phyloP scores from a whole-genome alignment of 495 filamentous ascomycete species.

The Cercophora sp. region DNA sequence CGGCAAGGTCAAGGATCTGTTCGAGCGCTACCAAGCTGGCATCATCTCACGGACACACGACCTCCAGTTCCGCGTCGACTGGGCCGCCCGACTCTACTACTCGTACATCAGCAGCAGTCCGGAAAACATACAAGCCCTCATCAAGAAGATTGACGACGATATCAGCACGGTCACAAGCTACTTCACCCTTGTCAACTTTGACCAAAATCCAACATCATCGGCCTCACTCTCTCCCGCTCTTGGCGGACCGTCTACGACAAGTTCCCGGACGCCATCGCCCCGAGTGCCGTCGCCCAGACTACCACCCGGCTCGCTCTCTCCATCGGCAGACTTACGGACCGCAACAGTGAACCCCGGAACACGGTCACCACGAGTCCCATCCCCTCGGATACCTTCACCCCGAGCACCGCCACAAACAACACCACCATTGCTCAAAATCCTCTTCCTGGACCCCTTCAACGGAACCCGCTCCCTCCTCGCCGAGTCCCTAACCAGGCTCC shows the following conservation, averaged over 20 bases:
- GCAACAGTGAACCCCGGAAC: no score
- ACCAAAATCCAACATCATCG: no score
- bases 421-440: constrained; percentile 13
- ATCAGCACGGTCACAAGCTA: constrained; percentile 12
- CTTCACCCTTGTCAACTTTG: constrained; percentile 17
- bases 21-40: constrained; percentile 25
- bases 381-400: no score
- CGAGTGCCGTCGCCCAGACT: not conserved
- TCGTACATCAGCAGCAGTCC: constrained; percentile 22
- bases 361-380: no score
- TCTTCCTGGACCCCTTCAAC: constrained; percentile 27
- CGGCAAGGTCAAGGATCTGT: constrained; percentile 21
- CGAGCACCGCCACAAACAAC: no score
- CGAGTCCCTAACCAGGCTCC: constrained; percentile 18
- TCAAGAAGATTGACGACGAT: constrained; percentile 24
- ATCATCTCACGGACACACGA: constrained; percentile 20
- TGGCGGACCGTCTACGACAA: no score
- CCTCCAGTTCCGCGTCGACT: constrained; percentile 15
- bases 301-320: no score
- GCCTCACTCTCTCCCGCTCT: not conserved
- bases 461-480: constrained; percentile 18
- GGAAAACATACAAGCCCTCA: constrained; percentile 22
- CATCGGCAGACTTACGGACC: no score
- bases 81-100: constrained; percentile 20
- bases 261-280: no score